Conservation (phyloP, 129 eudicot species). For the Oenanthe sinensis region DNA sequence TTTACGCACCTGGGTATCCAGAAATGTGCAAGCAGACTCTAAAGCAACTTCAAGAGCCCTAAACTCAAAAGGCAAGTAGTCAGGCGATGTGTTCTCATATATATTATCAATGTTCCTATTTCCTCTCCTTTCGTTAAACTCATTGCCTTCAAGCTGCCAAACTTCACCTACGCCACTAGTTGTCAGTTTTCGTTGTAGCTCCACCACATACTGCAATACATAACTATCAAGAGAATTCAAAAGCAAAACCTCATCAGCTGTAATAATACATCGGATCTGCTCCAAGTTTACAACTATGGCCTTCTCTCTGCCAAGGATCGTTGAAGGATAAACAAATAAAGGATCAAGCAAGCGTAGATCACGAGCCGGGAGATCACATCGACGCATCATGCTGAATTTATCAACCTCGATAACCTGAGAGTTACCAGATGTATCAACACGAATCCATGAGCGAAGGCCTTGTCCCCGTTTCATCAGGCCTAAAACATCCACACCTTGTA, state of each 20-base stretch:
- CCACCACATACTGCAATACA: conserved; percentile 82
- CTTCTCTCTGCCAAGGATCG: conserved; percentile 93
- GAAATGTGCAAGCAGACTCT: conserved; percentile 88
- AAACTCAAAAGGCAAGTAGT: conserved; percentile 90
- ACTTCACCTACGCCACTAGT: conserved; percentile 44
- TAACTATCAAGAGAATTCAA: conserved; percentile 82
- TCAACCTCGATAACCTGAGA: conserved; percentile 82
- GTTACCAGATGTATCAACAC: conserved; percentile 68
- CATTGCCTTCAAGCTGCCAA: conserved; percentile 66
- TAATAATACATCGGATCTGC: conserved; percentile 92
- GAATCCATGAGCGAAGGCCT: conserved; percentile 93
- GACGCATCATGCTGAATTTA: conserved; percentile 83
- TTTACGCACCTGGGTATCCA: conserved; percentile 74
- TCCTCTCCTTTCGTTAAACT: conserved; percentile 45
- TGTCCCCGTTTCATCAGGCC: conserved; percentile 91
- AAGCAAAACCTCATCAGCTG: conserved; percentile 90
- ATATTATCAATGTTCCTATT: conserved; percentile 44
- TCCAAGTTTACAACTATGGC: conserved; percentile 89
- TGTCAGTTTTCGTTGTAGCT: conserved; percentile 66
- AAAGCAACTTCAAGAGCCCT: conserved; percentile 91
- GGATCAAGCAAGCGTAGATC: conserved; percentile 92
- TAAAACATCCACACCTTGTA: conserved; percentile 60
- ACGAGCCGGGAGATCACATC: conserved; percentile 92
- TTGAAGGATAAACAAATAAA: conserved; percentile 76
- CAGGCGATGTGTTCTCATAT: conserved; percentile 50